Conservation (phyloP, 176 grass and related monocot genomes). For the Melocanna baccifera region DNA sequence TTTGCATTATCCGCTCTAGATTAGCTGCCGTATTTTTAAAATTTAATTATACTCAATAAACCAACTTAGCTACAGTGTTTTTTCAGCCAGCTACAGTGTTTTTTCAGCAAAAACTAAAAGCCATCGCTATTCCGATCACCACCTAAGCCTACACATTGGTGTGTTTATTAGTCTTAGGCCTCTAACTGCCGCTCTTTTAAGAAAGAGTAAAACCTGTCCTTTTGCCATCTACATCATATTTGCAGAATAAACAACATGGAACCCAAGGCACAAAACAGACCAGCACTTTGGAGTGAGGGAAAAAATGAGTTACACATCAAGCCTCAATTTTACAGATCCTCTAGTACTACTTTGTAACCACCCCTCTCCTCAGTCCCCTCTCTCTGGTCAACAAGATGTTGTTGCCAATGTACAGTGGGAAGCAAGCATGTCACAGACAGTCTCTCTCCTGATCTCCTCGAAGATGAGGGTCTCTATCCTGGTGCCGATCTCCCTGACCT, state of each 20-base stretch:
- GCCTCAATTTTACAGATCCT: conserved; percentile 34
- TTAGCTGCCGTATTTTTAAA: no score
- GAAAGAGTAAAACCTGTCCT: background rate
- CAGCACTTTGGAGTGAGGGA: conserved; percentile 19
- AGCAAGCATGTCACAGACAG: conserved; percentile 57
- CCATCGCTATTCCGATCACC: no score
- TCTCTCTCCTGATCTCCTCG: conserved; percentile 76
- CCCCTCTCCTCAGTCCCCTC: background rate
- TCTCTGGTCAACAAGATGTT: conserved; percentile 42
- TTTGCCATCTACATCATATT: conserved; percentile 1
- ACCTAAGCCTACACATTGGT: background rate
- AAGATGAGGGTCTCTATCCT: conserved; percentile 85
- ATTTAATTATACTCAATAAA: no score
- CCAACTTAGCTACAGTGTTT: no score
- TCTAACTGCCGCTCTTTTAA: conserved; percentile 18
- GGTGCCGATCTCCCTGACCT: conserved; percentile 49
- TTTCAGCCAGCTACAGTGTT: no score
- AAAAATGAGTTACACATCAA: conserved; percentile 37
- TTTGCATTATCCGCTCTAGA: no score
- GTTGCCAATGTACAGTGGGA: conserved; percentile 54
- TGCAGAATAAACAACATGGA: conserved; percentile 33
- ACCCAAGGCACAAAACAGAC: conserved; percentile 2
- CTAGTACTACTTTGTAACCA: background rate
- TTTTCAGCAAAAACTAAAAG: no score
- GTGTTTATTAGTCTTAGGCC: background rate